A percentile compares a stretch with the other conserved stretches of the same genome.
Evolutionary conservation across 2,329 filamentous ascomycete genomes (phyloP).

Genomic region (Cladosporium colombiae): DNA sequence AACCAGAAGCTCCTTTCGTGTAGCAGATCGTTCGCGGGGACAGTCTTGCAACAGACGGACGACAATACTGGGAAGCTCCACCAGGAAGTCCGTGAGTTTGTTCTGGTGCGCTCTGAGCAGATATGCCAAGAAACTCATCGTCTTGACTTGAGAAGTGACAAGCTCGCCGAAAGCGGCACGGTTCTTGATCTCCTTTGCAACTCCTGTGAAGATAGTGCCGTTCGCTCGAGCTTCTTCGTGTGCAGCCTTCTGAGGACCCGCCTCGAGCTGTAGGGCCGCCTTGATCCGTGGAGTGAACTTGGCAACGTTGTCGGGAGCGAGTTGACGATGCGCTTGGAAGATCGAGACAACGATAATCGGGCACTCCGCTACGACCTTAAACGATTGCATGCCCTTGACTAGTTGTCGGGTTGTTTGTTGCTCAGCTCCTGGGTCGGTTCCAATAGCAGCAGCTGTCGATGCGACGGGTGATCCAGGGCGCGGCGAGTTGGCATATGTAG

Average conservation of each 20-base stretch:
- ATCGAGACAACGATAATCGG: constrained; percentile 98
- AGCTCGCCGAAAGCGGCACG: constrained; percentile 94
- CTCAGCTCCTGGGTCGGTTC: constrained; percentile 75
- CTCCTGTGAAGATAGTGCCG: constrained; percentile 83
- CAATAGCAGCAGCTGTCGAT: constrained; percentile 55
- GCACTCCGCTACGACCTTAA: constrained; percentile 96
- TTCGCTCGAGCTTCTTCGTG: constrained; percentile 80
- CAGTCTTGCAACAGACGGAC: constrained; percentile 91
- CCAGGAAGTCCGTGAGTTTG: constrained; percentile 84
- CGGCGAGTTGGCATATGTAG: constrained; percentile 70
- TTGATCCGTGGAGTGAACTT: constrained; percentile 94
- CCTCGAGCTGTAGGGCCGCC: constrained; percentile 81
- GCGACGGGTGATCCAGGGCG: constrained; percentile 86
- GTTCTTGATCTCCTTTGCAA: constrained; percentile 92
- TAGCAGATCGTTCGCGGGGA: constrained; percentile 87
- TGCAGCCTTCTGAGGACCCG: constrained; percentile 88
- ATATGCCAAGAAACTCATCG: constrained; percentile 97
- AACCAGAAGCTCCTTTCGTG: constrained; percentile 91
- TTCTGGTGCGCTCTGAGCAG: constrained; percentile 83
- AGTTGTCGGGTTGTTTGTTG: constrained; percentile 74
- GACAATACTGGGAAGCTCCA: constrained; percentile 81
- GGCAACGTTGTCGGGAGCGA: constrained; percentile 82
- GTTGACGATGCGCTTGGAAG: constrained; percentile 85
- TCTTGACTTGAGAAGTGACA: constrained; percentile 97
- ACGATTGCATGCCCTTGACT: constrained; percentile 94